These are phyloP conservation scores for Sporisorium iseilematis-ciliati DNA, from an alignment of 1,284 basidiomycete genomes.

Conservation along the genomic window DNA sequence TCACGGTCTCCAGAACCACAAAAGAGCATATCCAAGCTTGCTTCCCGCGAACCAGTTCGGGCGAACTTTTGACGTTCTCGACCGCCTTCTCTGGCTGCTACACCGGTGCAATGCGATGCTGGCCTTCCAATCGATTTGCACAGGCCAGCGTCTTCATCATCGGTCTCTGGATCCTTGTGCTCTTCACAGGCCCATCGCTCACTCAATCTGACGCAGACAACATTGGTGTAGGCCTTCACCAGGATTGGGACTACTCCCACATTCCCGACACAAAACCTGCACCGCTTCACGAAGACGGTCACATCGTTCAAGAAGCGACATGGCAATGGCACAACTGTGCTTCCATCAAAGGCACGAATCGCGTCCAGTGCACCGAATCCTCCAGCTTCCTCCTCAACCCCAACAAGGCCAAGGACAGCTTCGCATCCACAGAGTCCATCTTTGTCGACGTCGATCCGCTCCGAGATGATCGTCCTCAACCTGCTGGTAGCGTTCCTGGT, in stretches of 20 bases:
- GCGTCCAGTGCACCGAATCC: conserved; percentile 44
- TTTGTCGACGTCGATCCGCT: conserved; percentile 51
- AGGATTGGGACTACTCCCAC: conserved; percentile 48
- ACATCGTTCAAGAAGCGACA: conserved; percentile 43
- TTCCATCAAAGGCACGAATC: conserved; percentile 38
- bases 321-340: conserved; percentile 54
- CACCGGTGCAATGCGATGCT: conserved; percentile 41
- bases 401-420: conserved; percentile 48
- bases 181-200: conserved; percentile 48
- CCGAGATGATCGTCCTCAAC: conserved; percentile 34
- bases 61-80: conserved; percentile 40
- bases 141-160: conserved; percentile 59
- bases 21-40: conserved; percentile 52
- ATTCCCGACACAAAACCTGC: conserved; percentile 42
- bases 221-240: conserved; percentile 30
- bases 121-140: conserved; percentile 57
- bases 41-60: conserved; percentile 41
- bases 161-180: conserved; percentile 58
- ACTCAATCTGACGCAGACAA: conserved; percentile 13
- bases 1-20: conserved; percentile 46
- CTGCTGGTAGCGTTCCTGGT: conserved; percentile 45
- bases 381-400: conserved; percentile 47
- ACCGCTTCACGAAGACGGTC: conserved; percentile 57
- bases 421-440: conserved; percentile 51
- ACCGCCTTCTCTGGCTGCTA: conserved; percentile 34